These are phyloP conservation scores for Fraxinus paxiana DNA, from an alignment of 305 asterid genomes.

Conservation along the genomic window DNA sequence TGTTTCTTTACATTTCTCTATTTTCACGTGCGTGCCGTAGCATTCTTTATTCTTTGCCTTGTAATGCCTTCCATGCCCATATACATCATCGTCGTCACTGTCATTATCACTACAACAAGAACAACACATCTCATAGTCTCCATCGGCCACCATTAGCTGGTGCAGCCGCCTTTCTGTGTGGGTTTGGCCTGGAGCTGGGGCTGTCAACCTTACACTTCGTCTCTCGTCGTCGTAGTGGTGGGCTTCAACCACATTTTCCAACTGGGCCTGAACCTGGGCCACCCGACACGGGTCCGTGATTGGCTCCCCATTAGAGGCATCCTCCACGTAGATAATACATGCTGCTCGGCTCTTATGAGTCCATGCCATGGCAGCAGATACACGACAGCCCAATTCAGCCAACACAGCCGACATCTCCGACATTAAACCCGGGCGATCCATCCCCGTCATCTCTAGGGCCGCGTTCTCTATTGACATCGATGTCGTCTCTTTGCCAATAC, in stretches of 20 bases:
- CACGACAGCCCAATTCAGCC: slow-evolving; percentile 69
- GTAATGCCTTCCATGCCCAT: slow-evolving; percentile 24
- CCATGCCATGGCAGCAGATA: slow-evolving; percentile 77
- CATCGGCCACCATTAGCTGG: slow-evolving; percentile 74
- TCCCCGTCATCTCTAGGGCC: slow-evolving; percentile 78
- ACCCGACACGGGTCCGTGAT: slow-evolving; percentile 46
- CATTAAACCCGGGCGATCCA: slow-evolving; percentile 77
- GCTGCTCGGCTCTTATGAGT: slow-evolving; percentile 75
- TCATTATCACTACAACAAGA: slow-evolving; percentile 40
- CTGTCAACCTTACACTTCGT: slow-evolving; percentile 52
- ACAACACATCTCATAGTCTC: slow-evolving; percentile 62
- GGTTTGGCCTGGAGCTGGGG: slow-evolving; percentile 45
- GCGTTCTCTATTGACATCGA: slow-evolving; percentile 42
- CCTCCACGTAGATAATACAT: slow-evolving; percentile 61
- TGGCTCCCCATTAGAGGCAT: slow-evolving; percentile 33
- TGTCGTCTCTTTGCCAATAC: slow-evolving; percentile 19
- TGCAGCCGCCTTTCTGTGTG: slow-evolving; percentile 95
- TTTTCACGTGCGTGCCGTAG: slow-evolving; percentile 54
- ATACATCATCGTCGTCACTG: slow-evolving; percentile 27
- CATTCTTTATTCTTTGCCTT: slow-evolving; percentile 30
- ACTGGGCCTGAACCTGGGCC: slow-evolving; percentile 63
- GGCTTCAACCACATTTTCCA: slow-evolving; percentile 73
- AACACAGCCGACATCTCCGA: slow-evolving; percentile 80
- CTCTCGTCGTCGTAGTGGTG: slow-evolving; percentile 56
- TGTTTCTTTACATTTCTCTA: slow-evolving; percentile 49